These are phyloP conservation scores for Scleroderma bovista DNA, from an alignment of 768 basidiomycete species.

Conservation along the genomic window DNA sequence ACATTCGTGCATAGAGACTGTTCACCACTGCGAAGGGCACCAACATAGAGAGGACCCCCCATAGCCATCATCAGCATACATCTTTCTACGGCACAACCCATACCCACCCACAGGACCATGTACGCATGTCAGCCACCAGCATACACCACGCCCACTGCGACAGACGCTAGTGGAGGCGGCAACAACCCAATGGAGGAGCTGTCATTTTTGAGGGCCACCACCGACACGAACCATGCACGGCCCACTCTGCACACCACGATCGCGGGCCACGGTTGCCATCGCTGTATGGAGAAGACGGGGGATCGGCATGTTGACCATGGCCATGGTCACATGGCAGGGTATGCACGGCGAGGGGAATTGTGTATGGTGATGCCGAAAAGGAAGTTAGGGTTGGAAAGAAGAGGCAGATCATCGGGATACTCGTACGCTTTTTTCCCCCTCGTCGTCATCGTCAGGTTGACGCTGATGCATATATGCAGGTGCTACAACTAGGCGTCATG, in stretches of 20 bases:
- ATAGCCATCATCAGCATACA: background rate
- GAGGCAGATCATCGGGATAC: slow-evolving; percentile 67
- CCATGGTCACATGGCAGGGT: background rate
- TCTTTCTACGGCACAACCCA: no score
- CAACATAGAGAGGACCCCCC: background rate
- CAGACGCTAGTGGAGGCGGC: background rate
- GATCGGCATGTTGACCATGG: background rate
- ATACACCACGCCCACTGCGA: background rate
- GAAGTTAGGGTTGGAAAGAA: slow-evolving; percentile 41
- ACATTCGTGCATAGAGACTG: no score
- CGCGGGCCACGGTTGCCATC: slow-evolving; percentile 13
- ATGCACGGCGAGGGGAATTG: slow-evolving; percentile 6
- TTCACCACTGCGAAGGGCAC: background rate
- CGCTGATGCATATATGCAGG: slow-evolving; percentile 32
- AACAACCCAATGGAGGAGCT: no score
- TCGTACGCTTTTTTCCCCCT: slow-evolving; percentile 36
- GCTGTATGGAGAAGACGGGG: slow-evolving; percentile 12
- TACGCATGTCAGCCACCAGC: background rate
- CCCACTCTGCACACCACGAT: slow-evolving; percentile 27
- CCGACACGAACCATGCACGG: slow-evolving; percentile 25
- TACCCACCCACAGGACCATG: no score
- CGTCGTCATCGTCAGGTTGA: background rate
- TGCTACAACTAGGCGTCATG: slow-evolving; percentile 82
- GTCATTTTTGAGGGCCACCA: slow-evolving; percentile 32
- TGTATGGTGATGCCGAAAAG: slow-evolving; percentile 8